These are phyloP conservation scores for Citrus trifoliata DNA, from an alignment of 345 rosid genomes.

Conservation along the genomic window DNA sequence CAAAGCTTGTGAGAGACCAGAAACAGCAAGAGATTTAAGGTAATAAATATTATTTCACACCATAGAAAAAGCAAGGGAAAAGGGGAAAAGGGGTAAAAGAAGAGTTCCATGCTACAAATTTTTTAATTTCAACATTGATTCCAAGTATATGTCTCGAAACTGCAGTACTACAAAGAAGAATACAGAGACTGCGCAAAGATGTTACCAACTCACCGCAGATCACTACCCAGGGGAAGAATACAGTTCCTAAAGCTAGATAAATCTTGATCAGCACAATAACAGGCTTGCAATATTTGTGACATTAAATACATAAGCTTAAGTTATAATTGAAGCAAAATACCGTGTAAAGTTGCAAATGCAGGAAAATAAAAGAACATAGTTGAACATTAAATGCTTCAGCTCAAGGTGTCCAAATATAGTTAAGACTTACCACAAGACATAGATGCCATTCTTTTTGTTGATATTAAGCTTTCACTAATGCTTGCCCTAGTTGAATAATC, in stretches of 20 bases:
- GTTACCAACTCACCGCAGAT: background rate
- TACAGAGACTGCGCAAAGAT: background rate
- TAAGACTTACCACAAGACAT: background rate
- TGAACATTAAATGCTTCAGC: background rate
- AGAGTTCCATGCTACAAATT: background rate
- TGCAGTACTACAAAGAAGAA: conserved; percentile 16
- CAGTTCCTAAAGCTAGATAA: background rate
- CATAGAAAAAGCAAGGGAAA: background rate
- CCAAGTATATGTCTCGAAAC: background rate
- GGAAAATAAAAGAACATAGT: background rate
- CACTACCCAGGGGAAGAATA: background rate
- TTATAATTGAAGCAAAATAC: background rate
- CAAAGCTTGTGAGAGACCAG: conserved; percentile 24
- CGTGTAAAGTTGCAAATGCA: background rate
- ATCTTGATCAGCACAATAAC: background rate
- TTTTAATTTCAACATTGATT: background rate
- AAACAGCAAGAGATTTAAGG: conserved; percentile 29
- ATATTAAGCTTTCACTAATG: too few relatives aligned
- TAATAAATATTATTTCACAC: background rate
- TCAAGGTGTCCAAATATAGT: background rate
- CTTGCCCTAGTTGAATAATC: too few relatives aligned
- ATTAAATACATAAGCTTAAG: background rate
- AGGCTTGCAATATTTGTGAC: conserved; percentile 4
- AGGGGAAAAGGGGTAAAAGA: background rate
- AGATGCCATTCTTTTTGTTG: background rate